Percentiles rank a stretch among this genome's conserved stretches.
phyloP scores from a whole-genome alignment of 331 rosid genomes.

The Erythrophleum ivorense region DNA sequence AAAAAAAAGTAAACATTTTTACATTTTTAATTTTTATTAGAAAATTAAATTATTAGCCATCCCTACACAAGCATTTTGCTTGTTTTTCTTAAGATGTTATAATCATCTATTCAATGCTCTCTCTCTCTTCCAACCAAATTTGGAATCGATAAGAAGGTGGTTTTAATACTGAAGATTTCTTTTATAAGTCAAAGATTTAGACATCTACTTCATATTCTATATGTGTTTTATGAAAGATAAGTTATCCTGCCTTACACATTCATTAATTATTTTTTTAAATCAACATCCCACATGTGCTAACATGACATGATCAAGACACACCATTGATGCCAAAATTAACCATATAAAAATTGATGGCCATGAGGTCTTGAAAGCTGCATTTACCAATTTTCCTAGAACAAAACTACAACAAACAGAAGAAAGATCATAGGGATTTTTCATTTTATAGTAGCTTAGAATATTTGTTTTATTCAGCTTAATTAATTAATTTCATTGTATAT shows the following conservation, averaged over 20 bases:
- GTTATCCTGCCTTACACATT: conserved; percentile 33
- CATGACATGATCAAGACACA: conserved; percentile 45
- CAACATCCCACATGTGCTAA: conserved; percentile 47
- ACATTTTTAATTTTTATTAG: not conserved
- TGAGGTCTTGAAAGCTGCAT: conserved; percentile 29
- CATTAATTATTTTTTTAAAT: not conserved
- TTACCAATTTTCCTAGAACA: conserved; percentile 24
- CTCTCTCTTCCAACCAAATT: not conserved
- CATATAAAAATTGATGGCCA: conserved; percentile 23
- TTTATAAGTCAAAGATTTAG: not conserved
- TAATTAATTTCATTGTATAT: not conserved
- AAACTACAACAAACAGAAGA: conserved; percentile 20
- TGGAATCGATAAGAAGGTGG: not conserved
- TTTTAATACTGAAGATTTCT: not conserved
- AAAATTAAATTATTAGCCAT: not conserved
- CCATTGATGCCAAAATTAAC: not conserved
- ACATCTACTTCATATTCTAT: conserved; percentile 18
- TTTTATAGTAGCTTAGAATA: conserved; percentile 2
- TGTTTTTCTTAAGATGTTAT: not conserved
- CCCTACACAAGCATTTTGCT: not conserved
- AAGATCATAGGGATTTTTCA: conserved; percentile 26
- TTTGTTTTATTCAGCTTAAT: not conserved
- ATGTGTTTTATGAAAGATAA: not conserved
- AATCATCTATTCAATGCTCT: not conserved
- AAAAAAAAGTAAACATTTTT: not conserved